phyloP scores from a whole-genome alignment of 2,329 filamentous ascomycete species.

The Capronia epimyces region DNA sequence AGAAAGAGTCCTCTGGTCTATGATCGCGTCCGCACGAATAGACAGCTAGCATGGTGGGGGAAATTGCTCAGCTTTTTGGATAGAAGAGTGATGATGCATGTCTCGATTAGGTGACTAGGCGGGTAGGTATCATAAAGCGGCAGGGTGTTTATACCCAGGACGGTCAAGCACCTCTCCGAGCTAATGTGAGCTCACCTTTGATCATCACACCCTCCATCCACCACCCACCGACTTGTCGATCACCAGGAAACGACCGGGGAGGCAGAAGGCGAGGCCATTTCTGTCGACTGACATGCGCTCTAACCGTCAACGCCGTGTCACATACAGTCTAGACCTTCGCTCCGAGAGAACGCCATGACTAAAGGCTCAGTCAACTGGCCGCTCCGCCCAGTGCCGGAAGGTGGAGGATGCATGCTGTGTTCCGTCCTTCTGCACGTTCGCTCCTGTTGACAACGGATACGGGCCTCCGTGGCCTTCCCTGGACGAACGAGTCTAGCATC shows the following conservation, averaged over 20 bases:
- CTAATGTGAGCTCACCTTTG: too few species aligned
- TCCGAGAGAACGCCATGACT: conserved; percentile 11
- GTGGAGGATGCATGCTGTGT: conserved; percentile 2
- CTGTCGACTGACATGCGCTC: neutral
- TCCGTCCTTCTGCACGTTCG: neutral
- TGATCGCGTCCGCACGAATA: neutral
- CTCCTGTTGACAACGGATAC: neutral
- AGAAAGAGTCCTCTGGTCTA: neutral
- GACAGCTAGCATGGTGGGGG: neutral
- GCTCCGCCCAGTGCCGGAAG: conserved; percentile 10
- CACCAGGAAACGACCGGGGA: neutral
- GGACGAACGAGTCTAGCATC: neutral
- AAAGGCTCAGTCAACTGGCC: neutral
- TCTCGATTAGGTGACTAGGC: too few species aligned
- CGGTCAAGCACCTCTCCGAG: too few species aligned
- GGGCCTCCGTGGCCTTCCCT: neutral
- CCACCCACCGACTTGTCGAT: too few species aligned
- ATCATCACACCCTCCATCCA: too few species aligned
- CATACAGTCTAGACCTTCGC: conserved; percentile 13
- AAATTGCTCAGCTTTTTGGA: too few species aligned
- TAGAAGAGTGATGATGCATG: too few species aligned
- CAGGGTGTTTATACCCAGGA: too few species aligned
- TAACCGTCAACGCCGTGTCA: neutral
- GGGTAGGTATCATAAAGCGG: too few species aligned
- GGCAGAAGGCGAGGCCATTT: too few species aligned